Evolutionary conservation across 139 green algal genomes (phyloP), one percentile per base, ranked within the genome.

Genomic region (Chlamydomonas asymmetrica): DNA sequence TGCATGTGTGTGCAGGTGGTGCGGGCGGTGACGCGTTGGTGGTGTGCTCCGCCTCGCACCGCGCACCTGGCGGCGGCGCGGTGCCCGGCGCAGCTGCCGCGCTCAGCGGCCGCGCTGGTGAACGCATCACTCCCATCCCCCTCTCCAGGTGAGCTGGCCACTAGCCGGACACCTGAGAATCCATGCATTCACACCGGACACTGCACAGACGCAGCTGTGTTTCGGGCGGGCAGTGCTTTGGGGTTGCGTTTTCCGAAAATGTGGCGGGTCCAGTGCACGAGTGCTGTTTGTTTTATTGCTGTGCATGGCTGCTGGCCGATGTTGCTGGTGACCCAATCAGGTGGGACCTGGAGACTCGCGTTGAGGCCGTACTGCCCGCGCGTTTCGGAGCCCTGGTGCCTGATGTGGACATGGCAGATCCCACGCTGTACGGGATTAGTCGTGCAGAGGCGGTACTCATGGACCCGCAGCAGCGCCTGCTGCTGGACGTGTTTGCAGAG

Each of bases 381-480:
- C 82, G 86, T 27, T 95, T 95, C 76, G 89, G 87, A 40, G 66
- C 57, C 50, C 92, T 92, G 45, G 54, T 98, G 31, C 18, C 63
- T 13, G 79, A 73, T 13, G 77, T 88, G 23, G 84, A 90, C 22
- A 3, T 67, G 16, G 97, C 96, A 86, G 94, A 97, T 50, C 67
- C 86, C 29, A 38, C 50, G 23, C 37, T 73, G 25, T 63, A 34
- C 54, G 63, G 52, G 18, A 39, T 79, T 63, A 79, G 73, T 48
- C 63, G 38, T 50, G 57, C 18, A 3, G 91, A 96, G 66, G 88
- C 89, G 0, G 35, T 70, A 13, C 74, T 92, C 31, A 90, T 92
- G 74, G 88, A 96, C 76, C 90, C 87, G 0, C 92, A 94, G 81
- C 92, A 94, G 76, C 82, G 91, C 25, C 80, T 82, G 61, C 75